Percentiles rank a stretch among this genome's conserved stretches.
These are phyloP conservation scores for Amanita exitialis DNA, from an alignment of 768 basidiomycete species.

Conservation along the genomic window DNA sequence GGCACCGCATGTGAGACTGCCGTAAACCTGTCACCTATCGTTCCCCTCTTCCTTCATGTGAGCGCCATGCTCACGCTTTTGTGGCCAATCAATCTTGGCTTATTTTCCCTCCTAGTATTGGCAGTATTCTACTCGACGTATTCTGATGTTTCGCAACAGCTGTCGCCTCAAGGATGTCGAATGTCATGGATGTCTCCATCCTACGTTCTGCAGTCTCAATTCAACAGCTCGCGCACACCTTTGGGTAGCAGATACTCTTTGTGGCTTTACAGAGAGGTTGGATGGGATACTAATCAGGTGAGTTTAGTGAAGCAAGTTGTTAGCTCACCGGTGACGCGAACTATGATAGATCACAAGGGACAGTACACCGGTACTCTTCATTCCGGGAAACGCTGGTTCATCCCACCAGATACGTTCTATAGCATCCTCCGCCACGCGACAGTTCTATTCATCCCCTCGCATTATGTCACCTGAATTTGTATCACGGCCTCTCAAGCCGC, in stretches of 20 bases:
- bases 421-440: conserved; percentile 81
- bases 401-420: conserved; percentile 91
- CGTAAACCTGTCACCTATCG: not conserved
- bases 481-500: conserved; percentile 34
- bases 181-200: conserved; percentile 97
- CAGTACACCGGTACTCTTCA: conserved; percentile 87
- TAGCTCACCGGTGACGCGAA: not conserved
- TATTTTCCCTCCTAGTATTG: not conserved
- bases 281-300: conserved; percentile 67
- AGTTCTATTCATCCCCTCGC: conserved; percentile 61
- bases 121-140: conserved; percentile 30
- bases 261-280: conserved; percentile 85
- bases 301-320: conserved; percentile 1
- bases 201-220: conserved; percentile 63
- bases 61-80: conserved; percentile 6
- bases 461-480: conserved; percentile 43
- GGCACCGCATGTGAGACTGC: not conserved
- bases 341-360: conserved; percentile 12
- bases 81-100: conserved; percentile 2
- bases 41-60: conserved; percentile 8
- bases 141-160: conserved; percentile 30
- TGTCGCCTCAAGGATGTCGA: conserved; percentile 86
- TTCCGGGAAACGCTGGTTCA: conserved; percentile 96
- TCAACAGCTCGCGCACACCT: conserved; percentile 62
- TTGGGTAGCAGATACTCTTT: conserved; percentile 70